phyloP scores from a whole-genome alignment of 352 stramenopile genomes.

The Elongisporangium undulatum region DNA sequence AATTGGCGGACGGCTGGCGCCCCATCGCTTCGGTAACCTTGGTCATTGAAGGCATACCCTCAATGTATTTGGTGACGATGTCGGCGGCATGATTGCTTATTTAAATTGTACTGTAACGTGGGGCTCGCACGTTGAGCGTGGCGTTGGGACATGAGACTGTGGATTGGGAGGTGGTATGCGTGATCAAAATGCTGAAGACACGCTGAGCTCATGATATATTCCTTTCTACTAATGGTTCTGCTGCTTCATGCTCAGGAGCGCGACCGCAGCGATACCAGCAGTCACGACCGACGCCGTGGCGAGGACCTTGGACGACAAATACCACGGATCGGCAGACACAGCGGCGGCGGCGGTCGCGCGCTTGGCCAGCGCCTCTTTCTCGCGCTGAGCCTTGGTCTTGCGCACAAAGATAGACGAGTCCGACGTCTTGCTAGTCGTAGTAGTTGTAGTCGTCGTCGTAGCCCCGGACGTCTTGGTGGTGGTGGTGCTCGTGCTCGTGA shows the following conservation, averaged over 20 bases:
- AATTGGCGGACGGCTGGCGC: not conserved
- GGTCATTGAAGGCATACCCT: not conserved
- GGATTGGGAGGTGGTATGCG: not conserved
- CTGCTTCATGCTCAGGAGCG: slow-evolving; percentile 56
- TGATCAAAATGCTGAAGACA: not conserved
- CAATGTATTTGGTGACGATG: not conserved
- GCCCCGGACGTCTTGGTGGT: slow-evolving; percentile 4
- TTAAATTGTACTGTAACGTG: too few relatives aligned
- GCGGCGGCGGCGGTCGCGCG: slow-evolving; percentile 1
- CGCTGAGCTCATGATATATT: not conserved
- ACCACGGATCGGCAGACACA: slow-evolving; percentile 37
- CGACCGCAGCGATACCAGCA: slow-evolving; percentile 57
- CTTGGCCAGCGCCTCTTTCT: slow-evolving; percentile 15
- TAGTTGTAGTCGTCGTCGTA: not conserved
- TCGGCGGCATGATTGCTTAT: too few relatives aligned
- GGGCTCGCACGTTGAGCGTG: too few relatives aligned
- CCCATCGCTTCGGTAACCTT: not conserved
- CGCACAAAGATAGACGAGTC: slow-evolving; percentile 74
- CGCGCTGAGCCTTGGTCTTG: slow-evolving; percentile 43
- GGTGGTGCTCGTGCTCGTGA: slow-evolving; percentile 13
- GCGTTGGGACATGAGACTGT: not conserved
- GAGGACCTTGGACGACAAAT: slow-evolving; percentile 48
- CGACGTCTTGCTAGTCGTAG: slow-evolving; percentile 3
- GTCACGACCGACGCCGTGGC: slow-evolving; percentile 67
- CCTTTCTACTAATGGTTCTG: slow-evolving; percentile 24